Evolutionary conservation across 73 alveolate genomes (phyloP), one percentile per base, ranked within the genome.

Genomic region (Durusdinium trenchii): DNA sequence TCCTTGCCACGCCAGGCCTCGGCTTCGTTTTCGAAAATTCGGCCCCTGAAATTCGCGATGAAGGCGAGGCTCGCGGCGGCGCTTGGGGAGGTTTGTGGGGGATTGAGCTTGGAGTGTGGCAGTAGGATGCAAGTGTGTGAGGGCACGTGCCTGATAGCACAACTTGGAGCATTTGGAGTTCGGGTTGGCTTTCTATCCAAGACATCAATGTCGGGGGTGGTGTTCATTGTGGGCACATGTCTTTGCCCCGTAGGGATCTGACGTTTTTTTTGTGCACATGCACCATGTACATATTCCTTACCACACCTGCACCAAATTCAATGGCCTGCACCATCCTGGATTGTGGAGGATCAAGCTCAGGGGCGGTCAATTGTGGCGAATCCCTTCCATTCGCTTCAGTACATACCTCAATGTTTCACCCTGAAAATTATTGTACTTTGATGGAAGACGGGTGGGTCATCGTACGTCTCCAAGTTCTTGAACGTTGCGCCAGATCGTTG

Each of bases 21-120:
- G 48, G 95, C 95, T 32, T 86, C 95, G 60, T 86, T 86, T 48
- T 51, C 95, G 48, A 86, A 86, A 60, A 47, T 86, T 47, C 60
- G 84, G 28, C 62, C 52, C 46, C 35, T 20, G 95, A 86, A 86
- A 32, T 86, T 86, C 83, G 95, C 95, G 48, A 86, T 86, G 95
- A 86, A 86, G 95, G 95, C 64, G 83, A 38, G 60, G 12, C 57
- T 76, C 7, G 69, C 23, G 69, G 69, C 23, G 73, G 30, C 30
- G 4, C 3, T 2, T 60, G 73, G 73, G 73, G 73, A 60, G 18
- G 73, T 60, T 60, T 60, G 18, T 23, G 30, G 73, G 73, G 73
- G 18, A 23, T 1, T 23, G 73, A 32, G n/a, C n/a, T n/a, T n/a
- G n/a, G n/a, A n/a, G n/a, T 12, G 23, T 57, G 69, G 12, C 23